Base-by-base conservation (phyloP, 352 stramenopile genomes). In the Phytophthora uliginosa region DNA sequence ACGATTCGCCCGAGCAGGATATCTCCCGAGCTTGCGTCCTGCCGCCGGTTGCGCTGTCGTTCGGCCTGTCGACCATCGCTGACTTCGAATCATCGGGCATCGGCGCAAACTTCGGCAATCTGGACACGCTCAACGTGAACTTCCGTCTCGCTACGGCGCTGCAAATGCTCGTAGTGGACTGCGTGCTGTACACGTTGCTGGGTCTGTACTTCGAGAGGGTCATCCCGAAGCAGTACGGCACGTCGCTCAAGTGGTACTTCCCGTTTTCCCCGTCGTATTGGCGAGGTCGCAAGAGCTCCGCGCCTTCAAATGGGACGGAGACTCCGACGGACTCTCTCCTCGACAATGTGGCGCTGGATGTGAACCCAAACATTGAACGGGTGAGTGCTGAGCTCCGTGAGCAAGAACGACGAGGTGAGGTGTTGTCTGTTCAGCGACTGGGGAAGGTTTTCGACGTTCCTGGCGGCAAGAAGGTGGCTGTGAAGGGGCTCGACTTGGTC, bases 141-240 rank as follows among this genome's bases (percentile, higher is more conserved):
- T 76, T 74, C 8, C 56, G 63, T 8, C 83, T 90, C 33, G 53
- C 59, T n/a, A 85, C 58, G 6, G 62, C 63, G 17, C 63, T 98
- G 7, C 36, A 48, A 22, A 91, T 95, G 56, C 79, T 98, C 50
- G 42, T 90, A 2, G 53, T 97, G 7, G 94, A 98, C 68, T 79
- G 79, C 20, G 63, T 97, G n/a, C 20, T 98, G 26, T 98, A 97
- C 76, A 89, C 81, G 38, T 18, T 95, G 7, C 62, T 98, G 0
- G 94, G 82, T 1, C 75, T 86, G 61, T 98, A 98, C 81, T 75
- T 98, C 10, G 92, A 97, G 59, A 81, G 90, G 48, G 85, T 98
- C 4, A 69, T 98, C 7, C 89, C 92, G 0, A 91, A 85, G 34
- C 75, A 97, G 59, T 98, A 94, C 87, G 59, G 64, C 24, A 67